Base-by-base conservation (phyloP, 495 filamentous ascomycete species). In the Hyaloscypha hepaticicola region DNA sequence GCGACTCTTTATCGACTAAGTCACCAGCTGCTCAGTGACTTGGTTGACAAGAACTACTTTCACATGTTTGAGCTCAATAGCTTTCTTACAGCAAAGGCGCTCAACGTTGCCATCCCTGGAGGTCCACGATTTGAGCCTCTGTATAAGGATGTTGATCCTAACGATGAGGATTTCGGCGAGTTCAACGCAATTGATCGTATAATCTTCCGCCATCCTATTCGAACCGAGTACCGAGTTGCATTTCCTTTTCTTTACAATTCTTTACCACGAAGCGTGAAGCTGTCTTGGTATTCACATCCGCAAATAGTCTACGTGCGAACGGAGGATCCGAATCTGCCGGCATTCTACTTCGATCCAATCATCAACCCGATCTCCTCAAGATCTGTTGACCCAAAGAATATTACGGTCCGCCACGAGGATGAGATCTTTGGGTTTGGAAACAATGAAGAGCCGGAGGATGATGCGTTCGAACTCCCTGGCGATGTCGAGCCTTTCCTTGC, bases 121-220 rank as follows among this genome's bases (percentile, higher is more conserved):
- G 96, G 96, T 38, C 96, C 96, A 67, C 88, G 95, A 48, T 99
- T 99, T 61, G 96, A 99, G 78, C 96, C 96, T 19, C 77, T 99
- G 12, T 99, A 98, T 81, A 99, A 99, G 77, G 96, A 99, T 68
- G 92, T 99, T 55, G 94, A 99, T 73, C 96, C 96, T 31, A 98
- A 99, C 71, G 93, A 98, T 71, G 96, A 99, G 76, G 96, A 99
- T 73, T 99, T 99, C 77, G 95, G 96, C 73, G 96, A 99, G 76
- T 99, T 99, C 85, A 99, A 99, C 71, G 96, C 94, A 52, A 99
- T 99, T 72, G 94, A 98, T 74, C 91, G 96, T 65, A 99, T 99
- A 76, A 99, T 99, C 70, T 99, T 99, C 82, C 89, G 96, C 56
- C 86, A 90, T 41, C 96, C 96, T 3, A 96, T 98, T 69, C 87